Evolutionary conservation across 345 rosid species (phyloP).

Genomic region (Dovyalis caffra): DNA sequence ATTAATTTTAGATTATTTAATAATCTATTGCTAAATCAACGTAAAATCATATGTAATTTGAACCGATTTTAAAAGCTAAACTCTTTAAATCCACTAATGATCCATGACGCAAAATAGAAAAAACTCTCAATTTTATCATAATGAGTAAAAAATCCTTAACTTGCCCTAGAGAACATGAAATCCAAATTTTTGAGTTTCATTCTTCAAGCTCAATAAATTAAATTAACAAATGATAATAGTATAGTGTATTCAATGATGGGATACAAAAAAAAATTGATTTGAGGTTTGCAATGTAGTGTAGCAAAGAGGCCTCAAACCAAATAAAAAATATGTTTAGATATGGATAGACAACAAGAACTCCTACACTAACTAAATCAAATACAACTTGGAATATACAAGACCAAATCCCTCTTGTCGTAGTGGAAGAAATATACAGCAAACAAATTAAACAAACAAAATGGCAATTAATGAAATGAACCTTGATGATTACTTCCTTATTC

Average conservation of each 20-base stretch:
- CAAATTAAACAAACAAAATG: neutral
- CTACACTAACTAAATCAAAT: neutral
- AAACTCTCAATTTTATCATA: no score
- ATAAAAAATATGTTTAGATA: neutral
- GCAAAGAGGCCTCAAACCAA: slow-evolving; percentile 10
- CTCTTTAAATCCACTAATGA: no score
- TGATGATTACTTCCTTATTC: neutral
- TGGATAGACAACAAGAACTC: neutral
- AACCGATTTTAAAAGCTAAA: no score
- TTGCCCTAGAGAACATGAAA: neutral
- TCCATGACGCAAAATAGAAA: no score
- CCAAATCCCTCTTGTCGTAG: neutral
- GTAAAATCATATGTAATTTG: no score
- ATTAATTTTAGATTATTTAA: no score
- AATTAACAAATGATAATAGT: neutral
- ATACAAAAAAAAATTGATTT: slow-evolving; percentile 23
- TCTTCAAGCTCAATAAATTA: neutral
- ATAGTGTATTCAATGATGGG: neutral
- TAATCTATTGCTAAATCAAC: no score
- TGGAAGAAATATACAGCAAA: neutral
- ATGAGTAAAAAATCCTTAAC: no score
- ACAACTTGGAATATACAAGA: slow-evolving; percentile 7
- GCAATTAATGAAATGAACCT: slow-evolving; percentile 3
- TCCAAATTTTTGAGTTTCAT: neutral
- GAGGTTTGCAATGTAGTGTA: neutral